Conservation (phyloP, 108 stramenopile species). For the Cyclotella cryptica region DNA sequence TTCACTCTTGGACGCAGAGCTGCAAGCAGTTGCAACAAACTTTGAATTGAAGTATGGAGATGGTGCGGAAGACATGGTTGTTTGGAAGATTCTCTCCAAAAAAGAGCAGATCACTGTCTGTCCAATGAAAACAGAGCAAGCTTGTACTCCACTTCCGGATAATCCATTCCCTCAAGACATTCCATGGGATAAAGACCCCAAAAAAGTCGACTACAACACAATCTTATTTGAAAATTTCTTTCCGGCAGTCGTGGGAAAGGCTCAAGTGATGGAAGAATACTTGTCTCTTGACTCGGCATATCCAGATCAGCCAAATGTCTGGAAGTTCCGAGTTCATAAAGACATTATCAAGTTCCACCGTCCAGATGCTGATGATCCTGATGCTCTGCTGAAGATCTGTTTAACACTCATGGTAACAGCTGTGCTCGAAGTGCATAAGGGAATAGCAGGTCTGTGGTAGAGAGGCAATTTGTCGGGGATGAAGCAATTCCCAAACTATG, state of each 20-base stretch:
- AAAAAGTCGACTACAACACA: constrained; percentile 3
- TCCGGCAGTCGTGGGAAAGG: not conserved
- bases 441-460: constrained; percentile 29
- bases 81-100: constrained; percentile 3
- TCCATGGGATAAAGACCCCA: constrained; percentile 3
- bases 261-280: constrained; percentile 2
- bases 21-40: not conserved
- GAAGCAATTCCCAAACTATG: constrained; percentile 18
- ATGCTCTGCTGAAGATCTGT: constrained; percentile 27
- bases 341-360: not conserved
- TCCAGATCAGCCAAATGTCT: not conserved
- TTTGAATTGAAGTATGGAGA: not conserved
- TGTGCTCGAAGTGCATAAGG: constrained; percentile 1
- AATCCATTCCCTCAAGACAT: not conserved
- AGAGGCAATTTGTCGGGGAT: constrained; percentile 7
- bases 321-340: not conserved
- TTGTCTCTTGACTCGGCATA: not conserved
- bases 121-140: not conserved
- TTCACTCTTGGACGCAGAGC: not conserved
- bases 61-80: not conserved
- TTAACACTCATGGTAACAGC: constrained; percentile 19
- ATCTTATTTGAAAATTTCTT: constrained; percentile 17
- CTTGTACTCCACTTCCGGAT: not conserved
- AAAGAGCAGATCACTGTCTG: not conserved
- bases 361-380: constrained; percentile 15